Base-by-base conservation (phyloP, 1,284 basidiomycete species). In the Takashimella koratensis region DNA sequence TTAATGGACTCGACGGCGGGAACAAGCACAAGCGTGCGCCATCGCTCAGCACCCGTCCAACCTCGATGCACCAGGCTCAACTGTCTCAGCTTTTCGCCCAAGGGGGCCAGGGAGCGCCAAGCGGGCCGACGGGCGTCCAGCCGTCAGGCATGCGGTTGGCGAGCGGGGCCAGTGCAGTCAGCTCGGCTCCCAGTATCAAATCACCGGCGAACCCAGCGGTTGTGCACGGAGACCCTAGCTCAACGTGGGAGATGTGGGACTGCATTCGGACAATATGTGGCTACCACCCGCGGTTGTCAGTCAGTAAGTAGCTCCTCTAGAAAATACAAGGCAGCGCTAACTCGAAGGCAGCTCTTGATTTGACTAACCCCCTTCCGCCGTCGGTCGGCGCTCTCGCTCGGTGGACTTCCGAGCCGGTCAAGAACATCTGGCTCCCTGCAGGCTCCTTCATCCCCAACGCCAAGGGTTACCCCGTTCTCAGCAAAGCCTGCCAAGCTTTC, bases 201-300 rank as follows among this genome's bases (percentile, higher is more conserved):
- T 16, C 30, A 16, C 8, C 30, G 30, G n/a, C n/a, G n/a, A n/a
- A n/a, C n/a, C 30, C 30, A 36, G 30, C 30, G 30, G 16, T 52
- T 4, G 56, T 57, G 5, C 49, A 55, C 81, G 79, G 80, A 5
- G 86, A 90, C 60, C 80, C 89, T 21, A 86, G 87, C 67, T 85
- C 84, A 4, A 90, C 88, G 1, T 99, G 95, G 94, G 94, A 98
- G 73, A 92, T 93, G 81, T 99, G 96, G 96, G 94, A 98, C 74
- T 82, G 86, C 45, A 89, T 98, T 55, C 82, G 93, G 54, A 85
- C 86, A 3, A 80, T 97, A 19, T 98, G 95, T 74, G 86, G 85
- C 49, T 95, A 94, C 74, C 87, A 86, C 71, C 81, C 85, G 4
- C 82, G 94, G 19, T 73, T 98, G 46, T 86, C 86, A 2, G 74